Conservation (phyloP, 2,329 filamentous ascomycete species). For the Fusarium newnesense region DNA sequence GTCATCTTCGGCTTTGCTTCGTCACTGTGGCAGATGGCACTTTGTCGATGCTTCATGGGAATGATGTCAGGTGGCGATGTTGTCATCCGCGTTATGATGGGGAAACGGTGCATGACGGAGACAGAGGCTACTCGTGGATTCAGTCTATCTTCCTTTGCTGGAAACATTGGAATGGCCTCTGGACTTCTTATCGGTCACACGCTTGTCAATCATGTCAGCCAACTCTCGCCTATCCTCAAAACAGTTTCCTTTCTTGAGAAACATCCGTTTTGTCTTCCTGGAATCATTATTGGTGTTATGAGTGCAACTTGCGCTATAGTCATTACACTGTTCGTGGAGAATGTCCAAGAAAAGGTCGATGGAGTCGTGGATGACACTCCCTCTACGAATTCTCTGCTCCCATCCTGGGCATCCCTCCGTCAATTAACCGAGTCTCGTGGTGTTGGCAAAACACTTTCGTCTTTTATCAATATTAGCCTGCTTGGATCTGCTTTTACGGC, state of each 20-base stretch:
- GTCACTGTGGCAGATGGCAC: background rate
- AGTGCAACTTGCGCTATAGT: background rate
- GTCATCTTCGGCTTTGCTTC: background rate
- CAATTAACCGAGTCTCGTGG: accelerated
- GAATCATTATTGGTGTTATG: background rate
- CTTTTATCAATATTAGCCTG: background rate
- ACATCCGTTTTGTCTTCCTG: background rate
- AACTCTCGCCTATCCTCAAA: background rate
- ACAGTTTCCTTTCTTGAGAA: background rate
- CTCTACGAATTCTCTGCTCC: background rate
- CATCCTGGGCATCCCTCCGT: background rate
- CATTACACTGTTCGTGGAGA: background rate
- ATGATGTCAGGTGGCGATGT: background rate
- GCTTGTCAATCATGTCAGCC: background rate
- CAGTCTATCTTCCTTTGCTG: background rate
- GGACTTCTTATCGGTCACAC: background rate
- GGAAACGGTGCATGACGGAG: background rate
- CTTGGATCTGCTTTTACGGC: background rate
- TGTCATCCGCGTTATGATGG: background rate
- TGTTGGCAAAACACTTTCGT: accelerated
- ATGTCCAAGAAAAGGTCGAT: accelerated
- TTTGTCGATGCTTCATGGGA: background rate
- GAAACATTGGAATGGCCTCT: background rate
- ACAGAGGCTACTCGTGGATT: background rate
- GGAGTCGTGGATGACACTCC: accelerated